Evolutionary conservation across 2,329 filamentous ascomycete species (phyloP).

Genomic region (Huntiella savannae): DNA sequence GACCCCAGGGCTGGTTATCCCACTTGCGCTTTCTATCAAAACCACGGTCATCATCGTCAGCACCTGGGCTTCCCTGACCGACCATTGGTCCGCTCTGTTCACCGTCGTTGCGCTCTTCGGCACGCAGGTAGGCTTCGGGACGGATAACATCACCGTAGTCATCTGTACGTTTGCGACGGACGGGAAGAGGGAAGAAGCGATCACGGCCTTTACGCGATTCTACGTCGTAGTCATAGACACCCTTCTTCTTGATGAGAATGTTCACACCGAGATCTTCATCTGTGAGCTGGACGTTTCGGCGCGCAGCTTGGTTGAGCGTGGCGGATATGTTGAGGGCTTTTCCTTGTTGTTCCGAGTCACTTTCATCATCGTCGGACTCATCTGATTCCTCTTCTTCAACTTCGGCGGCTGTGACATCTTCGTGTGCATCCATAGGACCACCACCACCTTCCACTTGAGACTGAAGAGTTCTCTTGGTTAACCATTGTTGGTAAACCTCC

Average conservation of each 20-base stretch:
- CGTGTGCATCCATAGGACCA: constrained; percentile 47
- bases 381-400: constrained; percentile 72
- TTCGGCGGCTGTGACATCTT: constrained; percentile 62
- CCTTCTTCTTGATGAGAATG: constrained; percentile 70
- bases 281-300: constrained; percentile 69
- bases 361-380: constrained; percentile 39
- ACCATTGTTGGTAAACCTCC: constrained; percentile 72
- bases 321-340: constrained; percentile 79
- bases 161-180: constrained; percentile 60
- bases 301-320: constrained; percentile 62
- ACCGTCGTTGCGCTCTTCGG: constrained; percentile 72
- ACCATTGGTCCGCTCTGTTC: constrained; percentile 17
- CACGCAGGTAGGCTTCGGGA: constrained; percentile 80
- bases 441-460: constrained; percentile 57
- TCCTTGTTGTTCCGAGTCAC: constrained; percentile 76
- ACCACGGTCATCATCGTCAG: constrained; percentile 36
- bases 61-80: constrained; percentile 21
- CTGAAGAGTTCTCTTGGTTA: constrained; percentile 73
- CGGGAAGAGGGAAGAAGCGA: constrained; percentile 73
- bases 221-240: constrained; percentile 85
- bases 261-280: constrained; percentile 88
- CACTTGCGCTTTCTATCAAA: constrained; percentile 89
- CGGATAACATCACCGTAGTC: constrained; percentile 90
- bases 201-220: constrained; percentile 81
- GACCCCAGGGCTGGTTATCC: constrained; percentile 38